Conservation (phyloP, 2,329 filamentous ascomycete genomes). For the Microcyclospora tardicrescens region DNA sequence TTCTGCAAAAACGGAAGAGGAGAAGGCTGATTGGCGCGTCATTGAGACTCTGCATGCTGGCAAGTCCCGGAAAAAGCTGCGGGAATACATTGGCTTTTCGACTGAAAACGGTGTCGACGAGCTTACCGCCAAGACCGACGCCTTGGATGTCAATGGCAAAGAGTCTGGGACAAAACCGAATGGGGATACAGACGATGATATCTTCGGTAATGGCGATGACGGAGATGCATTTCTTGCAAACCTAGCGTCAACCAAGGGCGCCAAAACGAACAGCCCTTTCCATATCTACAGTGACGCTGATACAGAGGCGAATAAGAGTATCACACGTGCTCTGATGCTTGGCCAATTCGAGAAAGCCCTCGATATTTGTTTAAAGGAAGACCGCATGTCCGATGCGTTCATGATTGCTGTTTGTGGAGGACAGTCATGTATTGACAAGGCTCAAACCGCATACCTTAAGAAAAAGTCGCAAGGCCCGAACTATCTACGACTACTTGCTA, state of each 20-base stretch:
- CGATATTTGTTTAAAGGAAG: conserved; percentile 75
- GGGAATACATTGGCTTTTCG: conserved; percentile 81
- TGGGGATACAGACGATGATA: conserved; percentile 32
- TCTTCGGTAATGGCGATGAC: conserved; percentile 64
- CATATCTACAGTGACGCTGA: conserved; percentile 76
- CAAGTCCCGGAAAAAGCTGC: conserved; percentile 72
- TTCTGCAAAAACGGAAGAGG: conserved; percentile 68
- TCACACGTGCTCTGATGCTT: conserved; percentile 78
- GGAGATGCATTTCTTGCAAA: conserved; percentile 78
- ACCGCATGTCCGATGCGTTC: conserved; percentile 88
- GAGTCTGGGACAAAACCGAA: conserved; percentile 14
- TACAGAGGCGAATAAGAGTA: conserved; percentile 66
- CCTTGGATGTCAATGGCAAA: conserved; percentile 37
- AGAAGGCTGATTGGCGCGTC: conserved; percentile 92
- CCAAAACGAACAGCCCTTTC: conserved; percentile 90
- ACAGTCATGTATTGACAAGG: conserved; percentile 85
- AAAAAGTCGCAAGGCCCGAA: conserved; percentile 73
- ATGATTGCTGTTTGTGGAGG: conserved; percentile 96
- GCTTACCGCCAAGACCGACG: conserved; percentile 27
- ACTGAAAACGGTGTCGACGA: conserved; percentile 37
- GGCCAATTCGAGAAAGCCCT: conserved; percentile 85
- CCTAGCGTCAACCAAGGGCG: conserved; percentile 75
- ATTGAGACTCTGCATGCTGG: conserved; percentile 77
- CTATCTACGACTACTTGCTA: conserved; percentile 79
- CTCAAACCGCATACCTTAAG: conserved; percentile 79